Evolutionary conservation across 2,329 filamentous ascomycete genomes (phyloP), one percentile per base, ranked within the genome.

Genomic region (Cordyceps fumosorosea): DNA sequence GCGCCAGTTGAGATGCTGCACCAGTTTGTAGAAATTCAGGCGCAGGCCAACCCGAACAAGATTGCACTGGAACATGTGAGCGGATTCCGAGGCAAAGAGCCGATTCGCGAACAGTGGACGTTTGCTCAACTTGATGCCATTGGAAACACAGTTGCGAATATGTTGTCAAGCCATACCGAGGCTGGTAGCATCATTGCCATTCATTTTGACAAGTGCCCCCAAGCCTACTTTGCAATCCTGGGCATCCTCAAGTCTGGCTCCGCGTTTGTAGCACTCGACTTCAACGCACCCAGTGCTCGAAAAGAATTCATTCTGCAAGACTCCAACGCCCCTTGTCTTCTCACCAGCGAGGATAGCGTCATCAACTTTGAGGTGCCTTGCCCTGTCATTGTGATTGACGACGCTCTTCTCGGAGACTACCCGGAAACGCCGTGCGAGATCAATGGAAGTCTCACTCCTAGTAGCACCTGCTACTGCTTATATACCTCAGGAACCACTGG

Each of bases 401-500:
- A 77, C 18, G 63, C 61, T 0, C 59, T 56, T 1, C 65, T 84
- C 8, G 63, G 66, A 48, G 29, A 16, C 4, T 59, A 45, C 51
- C 65, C 72, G 20, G 64, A 63, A 16, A 66, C 50, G 29, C 62
- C 29, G 52, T 64, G 53, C 24, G 45, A 62, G 5, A 45, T 67
- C 2, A 59, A 44, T 11, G 52, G 44, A 7, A 7, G 47, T 1
- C 70, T 78, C 34, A 66, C 63, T n/a, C 71, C 72, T 16, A 77
- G 82, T 24, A 83, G 87, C 66, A 85, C 85, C 0, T 91, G 88
- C 67, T 96, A 96, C 71, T 93, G 90, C 63, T 79, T 96, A 1
- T 96, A 96, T 72, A 96, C 91, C 0, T 93, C 89, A 3, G 91
- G 91, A 3, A 96, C 91, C 0, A 96, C 91, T 0, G 91, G 91